Conservation (phyloP, 2,329 filamentous ascomycete species). For the Aspergillus udagawae region DNA sequence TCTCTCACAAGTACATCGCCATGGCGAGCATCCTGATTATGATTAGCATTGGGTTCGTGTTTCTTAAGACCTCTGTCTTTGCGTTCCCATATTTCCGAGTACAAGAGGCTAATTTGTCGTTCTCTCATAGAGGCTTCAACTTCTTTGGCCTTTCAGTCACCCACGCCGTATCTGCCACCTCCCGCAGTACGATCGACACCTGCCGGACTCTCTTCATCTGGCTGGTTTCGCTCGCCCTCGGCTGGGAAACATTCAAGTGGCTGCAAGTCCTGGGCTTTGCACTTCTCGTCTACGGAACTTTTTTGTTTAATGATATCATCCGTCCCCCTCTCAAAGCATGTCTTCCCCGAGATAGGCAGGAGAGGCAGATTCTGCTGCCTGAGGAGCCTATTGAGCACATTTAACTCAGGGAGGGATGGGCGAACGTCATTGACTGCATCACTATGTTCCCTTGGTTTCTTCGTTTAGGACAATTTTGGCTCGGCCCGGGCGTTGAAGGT, state of each 20-base stretch:
- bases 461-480: neutral
- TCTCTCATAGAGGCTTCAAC: constrained; percentile 75
- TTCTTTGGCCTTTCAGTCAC: constrained; percentile 97
- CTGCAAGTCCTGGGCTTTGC: constrained; percentile 86
- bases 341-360: constrained; percentile 51
- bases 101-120: neutral
- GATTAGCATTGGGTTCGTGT: constrained; percentile 86
- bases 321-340: constrained; percentile 70
- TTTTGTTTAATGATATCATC: constrained; percentile 94
- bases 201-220: constrained; percentile 95
- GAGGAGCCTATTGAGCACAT: constrained; percentile 80
- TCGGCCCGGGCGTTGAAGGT: neutral
- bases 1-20: constrained; percentile 64
- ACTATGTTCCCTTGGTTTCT: neutral
- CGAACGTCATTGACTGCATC: neutral
- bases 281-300: constrained; percentile 91
- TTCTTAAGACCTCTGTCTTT: constrained; percentile 3
- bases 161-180: constrained; percentile 81
- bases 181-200: constrained; percentile 93
- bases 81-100: neutral
- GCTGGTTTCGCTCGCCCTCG: constrained; percentile 86
- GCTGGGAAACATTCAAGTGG: constrained; percentile 98
- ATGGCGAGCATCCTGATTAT: constrained; percentile 85
- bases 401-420: constrained; percentile 14
- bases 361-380: constrained; percentile 59